phyloP scores from a whole-genome alignment of 495 filamentous ascomycete genomes.

The Podospora conica region DNA sequence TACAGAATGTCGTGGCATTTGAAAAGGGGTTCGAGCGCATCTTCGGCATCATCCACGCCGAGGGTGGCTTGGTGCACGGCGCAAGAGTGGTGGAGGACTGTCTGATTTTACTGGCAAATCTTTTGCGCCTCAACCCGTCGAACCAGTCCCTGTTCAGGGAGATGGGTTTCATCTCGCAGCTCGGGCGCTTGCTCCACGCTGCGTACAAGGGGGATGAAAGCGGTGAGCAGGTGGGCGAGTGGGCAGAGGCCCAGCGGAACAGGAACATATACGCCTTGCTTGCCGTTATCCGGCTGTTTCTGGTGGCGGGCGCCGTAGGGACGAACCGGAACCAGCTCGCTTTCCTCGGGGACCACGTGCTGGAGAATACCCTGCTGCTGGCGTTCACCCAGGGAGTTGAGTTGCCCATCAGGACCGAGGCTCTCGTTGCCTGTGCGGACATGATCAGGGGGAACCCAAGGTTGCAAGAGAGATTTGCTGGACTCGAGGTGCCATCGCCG shows the following conservation, averaged over 20 bases:
- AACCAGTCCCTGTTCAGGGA: constrained; percentile 95
- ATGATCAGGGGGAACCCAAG: constrained; percentile 74
- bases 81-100: constrained; percentile 93
- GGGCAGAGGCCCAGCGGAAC: constrained; percentile 70
- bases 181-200: constrained; percentile 63
- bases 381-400: constrained; percentile 74
- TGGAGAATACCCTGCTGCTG: constrained; percentile 73
- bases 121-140: constrained; percentile 79
- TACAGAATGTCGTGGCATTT: constrained; percentile 92
- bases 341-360: constrained; percentile 76
- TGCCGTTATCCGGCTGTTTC: constrained; percentile 77
- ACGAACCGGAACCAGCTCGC: constrained; percentile 79
- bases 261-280: constrained; percentile 90
- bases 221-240: constrained; percentile 59
- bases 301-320: constrained; percentile 70
- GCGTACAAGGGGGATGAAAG: constrained; percentile 51
- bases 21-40: constrained; percentile 87
- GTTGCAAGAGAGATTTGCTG: constrained; percentile 83
- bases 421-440: constrained; percentile 78
- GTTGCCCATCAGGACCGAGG: constrained; percentile 75
- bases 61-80: constrained; percentile 77
- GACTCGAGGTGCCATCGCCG: constrained; percentile 62
- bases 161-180: constrained; percentile 70
- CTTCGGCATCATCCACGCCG: constrained; percentile 71
- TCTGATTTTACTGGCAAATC: constrained; percentile 83